Evolutionary conservation across 2,329 filamentous ascomycete species (phyloP).

Genomic region (Cladophialophora psammophila): DNA sequence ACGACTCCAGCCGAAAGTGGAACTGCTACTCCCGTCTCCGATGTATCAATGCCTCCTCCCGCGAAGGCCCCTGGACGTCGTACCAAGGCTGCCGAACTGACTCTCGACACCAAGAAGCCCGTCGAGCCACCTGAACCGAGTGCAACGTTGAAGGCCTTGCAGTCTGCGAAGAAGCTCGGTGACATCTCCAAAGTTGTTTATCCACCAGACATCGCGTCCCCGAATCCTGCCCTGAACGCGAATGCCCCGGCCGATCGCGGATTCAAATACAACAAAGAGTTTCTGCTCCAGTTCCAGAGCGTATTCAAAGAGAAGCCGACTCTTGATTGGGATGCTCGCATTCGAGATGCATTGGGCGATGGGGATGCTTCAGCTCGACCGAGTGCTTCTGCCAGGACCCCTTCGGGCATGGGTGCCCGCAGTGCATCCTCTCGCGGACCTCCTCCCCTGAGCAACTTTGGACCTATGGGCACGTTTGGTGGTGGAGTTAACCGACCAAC

Average conservation of each 20-base stretch:
- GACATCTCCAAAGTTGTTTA: conserved; percentile 82
- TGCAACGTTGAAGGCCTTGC: conserved; percentile 89
- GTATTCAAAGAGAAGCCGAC: conserved; percentile 98
- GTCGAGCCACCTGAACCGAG: conserved; percentile 93
- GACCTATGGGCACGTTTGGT: conserved; percentile 74
- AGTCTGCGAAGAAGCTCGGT: conserved; percentile 86
- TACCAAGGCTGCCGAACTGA: conserved; percentile 83
- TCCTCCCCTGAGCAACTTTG: conserved; percentile 58
- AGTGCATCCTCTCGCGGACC: conserved; percentile 61
- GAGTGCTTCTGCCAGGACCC: conserved; percentile 63
- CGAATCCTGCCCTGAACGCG: conserved; percentile 87
- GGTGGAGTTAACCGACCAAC: conserved; percentile 55
- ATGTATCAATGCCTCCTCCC: conserved; percentile 56
- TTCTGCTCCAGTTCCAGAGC: conserved; percentile 93
- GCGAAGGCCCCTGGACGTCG: conserved; percentile 68
- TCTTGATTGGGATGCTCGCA: conserved; percentile 87
- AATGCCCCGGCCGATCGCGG: conserved; percentile 74
- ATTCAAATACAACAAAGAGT: conserved; percentile 95
- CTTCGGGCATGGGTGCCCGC: conserved; percentile 58
- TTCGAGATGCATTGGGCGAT: conserved; percentile 85
- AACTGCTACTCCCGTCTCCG: conserved; percentile 55
- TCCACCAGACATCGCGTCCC: conserved; percentile 81
- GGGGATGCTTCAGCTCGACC: conserved; percentile 69
- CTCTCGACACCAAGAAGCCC: conserved; percentile 83
- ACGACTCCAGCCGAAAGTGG: conserved; percentile 53